Evolutionary conservation across 2,329 filamentous ascomycete species (phyloP).

Genomic region (Xylaria polymorpha): DNA sequence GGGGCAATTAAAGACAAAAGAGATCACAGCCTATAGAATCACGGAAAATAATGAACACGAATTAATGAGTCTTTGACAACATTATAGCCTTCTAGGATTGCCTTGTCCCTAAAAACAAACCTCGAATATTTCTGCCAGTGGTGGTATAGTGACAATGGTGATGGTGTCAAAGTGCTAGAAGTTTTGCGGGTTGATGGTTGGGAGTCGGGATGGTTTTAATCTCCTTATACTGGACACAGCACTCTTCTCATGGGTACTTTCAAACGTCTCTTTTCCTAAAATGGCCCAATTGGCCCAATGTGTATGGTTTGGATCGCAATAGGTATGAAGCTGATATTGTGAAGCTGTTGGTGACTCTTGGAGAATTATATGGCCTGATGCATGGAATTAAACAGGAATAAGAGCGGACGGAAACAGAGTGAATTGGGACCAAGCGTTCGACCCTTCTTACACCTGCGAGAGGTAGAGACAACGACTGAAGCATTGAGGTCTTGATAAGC

Average conservation of each 20-base stretch:
- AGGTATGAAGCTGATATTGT: neutral
- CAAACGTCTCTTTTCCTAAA: no score
- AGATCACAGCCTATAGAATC: slow-evolving; percentile 46
- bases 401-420: no score
- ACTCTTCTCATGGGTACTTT: no score
- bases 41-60: slow-evolving; percentile 50
- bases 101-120: neutral
- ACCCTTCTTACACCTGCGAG: neutral
- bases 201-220: no score
- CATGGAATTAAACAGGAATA: no score
- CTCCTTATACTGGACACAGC: no score
- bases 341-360: no score
- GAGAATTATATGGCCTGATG: no score
- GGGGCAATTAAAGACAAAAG: slow-evolving; percentile 41
- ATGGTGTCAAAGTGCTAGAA: neutral
- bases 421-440: no score
- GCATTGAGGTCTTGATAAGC: neutral
- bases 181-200: no score
- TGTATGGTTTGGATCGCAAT: neutral
- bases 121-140: neutral
- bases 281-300: no score
- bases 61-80: slow-evolving; percentile 45
- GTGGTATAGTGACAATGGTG: neutral
- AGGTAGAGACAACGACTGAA: no score
- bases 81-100: neutral